Evolutionary conservation across 2,329 filamentous ascomycete genomes (phyloP), one percentile per base, ranked within the genome.

Genomic region (Lachnellula subtilissima): DNA sequence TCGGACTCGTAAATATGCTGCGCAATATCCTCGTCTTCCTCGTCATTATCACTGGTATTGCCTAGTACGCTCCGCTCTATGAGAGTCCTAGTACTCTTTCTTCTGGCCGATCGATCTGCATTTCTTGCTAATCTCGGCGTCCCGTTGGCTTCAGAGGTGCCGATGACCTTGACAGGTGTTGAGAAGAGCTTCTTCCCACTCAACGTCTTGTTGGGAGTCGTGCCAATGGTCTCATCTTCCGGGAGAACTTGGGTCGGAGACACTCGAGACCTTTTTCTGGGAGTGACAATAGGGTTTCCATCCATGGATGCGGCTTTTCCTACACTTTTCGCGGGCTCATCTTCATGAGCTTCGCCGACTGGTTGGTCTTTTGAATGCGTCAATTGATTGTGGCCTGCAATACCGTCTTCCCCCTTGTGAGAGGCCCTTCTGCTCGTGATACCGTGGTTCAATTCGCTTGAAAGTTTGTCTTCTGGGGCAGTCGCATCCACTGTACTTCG

Each of bases 91-190:
- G 88, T 88, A 70, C 89, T 96, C 77, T 96, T 97, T 67, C 86
- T 86, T 65, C 88, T 84, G 2, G 92, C 93, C 5, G 92, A 97
- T 49, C 88, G 85, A 72, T 97, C 91, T 19, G 88, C 88, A 59
- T 69, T 69, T 47, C 64, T 61, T 50, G 56, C 43, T 17, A 70
- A 57, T 48, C 48, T 61, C n/a, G 68, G 66, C 7, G 66, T 67
- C 14, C 63, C 61, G 15, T 62, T 61, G 12, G 49, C 53, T 14
- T 57, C 56, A 6, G 40, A 28, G 12, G 51, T 39, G 5, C 52
- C 56, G 35, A 54, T 63, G 25, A 40, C 36, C 39, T 68, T 67
- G 6, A 57, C 50, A 14, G 68, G 68, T 19, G 69, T 71, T 9
- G 63, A 60, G 48, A 70, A 70, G 8, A 68, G 61, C 39, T 56